These are phyloP conservation scores for Xylariomycetidae sp. DNA, from an alignment of 2,329 filamentous ascomycete genomes.

Conservation along the genomic window DNA sequence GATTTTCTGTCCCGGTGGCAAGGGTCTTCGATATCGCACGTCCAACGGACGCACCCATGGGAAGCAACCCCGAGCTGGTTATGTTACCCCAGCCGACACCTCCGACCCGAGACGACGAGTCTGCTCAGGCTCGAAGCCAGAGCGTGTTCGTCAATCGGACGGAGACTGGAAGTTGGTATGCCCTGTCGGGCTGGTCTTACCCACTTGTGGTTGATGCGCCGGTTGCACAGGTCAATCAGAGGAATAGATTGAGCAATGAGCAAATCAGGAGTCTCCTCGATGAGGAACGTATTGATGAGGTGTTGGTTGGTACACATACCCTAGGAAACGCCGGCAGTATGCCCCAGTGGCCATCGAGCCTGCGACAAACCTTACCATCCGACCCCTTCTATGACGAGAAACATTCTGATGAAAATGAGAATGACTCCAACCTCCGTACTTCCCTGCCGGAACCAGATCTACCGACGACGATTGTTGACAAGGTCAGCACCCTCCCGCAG, in stretches of 20 bases:
- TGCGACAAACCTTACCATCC: conserved; percentile 30
- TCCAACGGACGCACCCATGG: conserved; percentile 56
- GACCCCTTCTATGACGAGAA: conserved; percentile 15
- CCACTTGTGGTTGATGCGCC: conserved; percentile 74
- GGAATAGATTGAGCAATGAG: conserved; percentile 44
- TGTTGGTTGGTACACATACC: conserved; percentile 67
- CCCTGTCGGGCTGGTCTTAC: conserved; percentile 80
- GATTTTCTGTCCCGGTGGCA: conserved; percentile 72
- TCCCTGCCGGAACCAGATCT: conserved; percentile 18
- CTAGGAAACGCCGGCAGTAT: conserved; percentile 42
- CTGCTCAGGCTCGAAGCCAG: conserved; percentile 49
- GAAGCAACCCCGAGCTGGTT: conserved; percentile 71
- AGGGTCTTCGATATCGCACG: conserved; percentile 85
- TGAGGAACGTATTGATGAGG: conserved; percentile 50
- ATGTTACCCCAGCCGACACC: conserved; percentile 81
- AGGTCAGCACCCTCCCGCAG: conserved; percentile 46
- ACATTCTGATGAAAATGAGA: conserved; percentile 20
- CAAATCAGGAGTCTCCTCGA: conserved; percentile 31
- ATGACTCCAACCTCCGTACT: conserved; percentile 28
- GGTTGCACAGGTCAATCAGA: conserved; percentile 37
- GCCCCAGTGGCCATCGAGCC: conserved; percentile 30
- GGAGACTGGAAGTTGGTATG: conserved; percentile 85
- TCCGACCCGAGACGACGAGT: conserved; percentile 46
- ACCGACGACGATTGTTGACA: conserved; percentile 40
- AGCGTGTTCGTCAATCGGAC: conserved; percentile 86